Evolutionary conservation across 2,329 filamentous ascomycete genomes (phyloP), one percentile per base, ranked within the genome.

Genomic region (Salinomyces thailandicus): DNA sequence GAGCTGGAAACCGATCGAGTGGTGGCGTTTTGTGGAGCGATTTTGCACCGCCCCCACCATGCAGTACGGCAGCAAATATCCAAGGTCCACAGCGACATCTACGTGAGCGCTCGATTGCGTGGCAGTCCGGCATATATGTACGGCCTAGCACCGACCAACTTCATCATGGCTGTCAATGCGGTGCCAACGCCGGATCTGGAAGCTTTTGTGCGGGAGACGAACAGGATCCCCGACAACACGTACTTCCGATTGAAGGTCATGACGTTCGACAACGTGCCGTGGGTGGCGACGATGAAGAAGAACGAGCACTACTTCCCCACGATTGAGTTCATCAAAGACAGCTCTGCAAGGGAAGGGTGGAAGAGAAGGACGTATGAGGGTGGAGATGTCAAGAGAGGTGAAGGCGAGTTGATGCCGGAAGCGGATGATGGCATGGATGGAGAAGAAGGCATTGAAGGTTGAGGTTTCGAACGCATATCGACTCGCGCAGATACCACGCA

Each of bases 261-360:
- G 60, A 96, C 91, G 0, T 98, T 98, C 55, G 91, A 98, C 60
- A 93, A 93, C 53, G 86, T 98, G 7, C 89, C 89, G 3, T 98
- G 91, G 86, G 86, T 33, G n/a, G 85, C 93, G 26, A 98, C 91
- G 6, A 94, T 98, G 84, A 98, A 98, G 77, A 96, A 96, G 74
- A 95, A 95, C 51, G 89, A 98, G 58, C 91, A 98, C 62, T 98
- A 98, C 60, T 80, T 79, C 63, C 75, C 76, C 2, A 79, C 77
- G 42, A 72, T 77, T 18, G 75, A 79, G 57, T 79, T 77, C 42
- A 53, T 73, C 35, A 79, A 79, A 52, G 75, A 79, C 42, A 36
- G 60, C 2, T 55, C 53, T 1, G 60, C 67, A 42, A 57, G 64
- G 4, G 62, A 70, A 13, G 73, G 74, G 4, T 79, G 75, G 75